These are phyloP conservation scores for Elasticomyces elasticus DNA, from an alignment of 495 filamentous ascomycete species.

Conservation along the genomic window DNA sequence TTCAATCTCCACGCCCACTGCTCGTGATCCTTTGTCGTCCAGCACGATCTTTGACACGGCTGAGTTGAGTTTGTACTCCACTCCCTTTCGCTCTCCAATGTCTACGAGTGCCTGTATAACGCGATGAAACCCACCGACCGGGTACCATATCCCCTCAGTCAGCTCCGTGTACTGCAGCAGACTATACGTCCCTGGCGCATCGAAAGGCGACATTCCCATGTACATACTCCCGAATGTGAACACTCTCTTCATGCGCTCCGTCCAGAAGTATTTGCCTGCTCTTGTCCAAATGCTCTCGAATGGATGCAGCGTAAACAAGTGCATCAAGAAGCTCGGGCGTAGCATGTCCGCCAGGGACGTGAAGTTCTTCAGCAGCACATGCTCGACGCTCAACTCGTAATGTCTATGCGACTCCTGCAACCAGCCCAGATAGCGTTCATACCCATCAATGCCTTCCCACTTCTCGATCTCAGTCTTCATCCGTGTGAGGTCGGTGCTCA, in stretches of 20 bases:
- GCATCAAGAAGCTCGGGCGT: constrained; percentile 40
- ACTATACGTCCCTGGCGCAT: constrained; percentile 61
- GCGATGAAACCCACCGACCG: constrained; percentile 54
- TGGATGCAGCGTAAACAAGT: constrained; percentile 50
- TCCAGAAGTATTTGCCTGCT: constrained; percentile 52
- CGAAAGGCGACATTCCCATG: constrained; percentile 65
- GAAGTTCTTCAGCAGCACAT: constrained; percentile 57
- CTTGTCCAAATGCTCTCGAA: constrained; percentile 54
- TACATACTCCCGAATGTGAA: constrained; percentile 73
- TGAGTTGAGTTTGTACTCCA: constrained; percentile 46
- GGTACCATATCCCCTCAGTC: constrained; percentile 66
- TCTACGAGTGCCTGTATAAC: constrained; percentile 44
- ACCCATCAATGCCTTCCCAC: constrained; percentile 55
- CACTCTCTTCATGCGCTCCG: constrained; percentile 52
- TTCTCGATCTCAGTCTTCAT: constrained; percentile 61
- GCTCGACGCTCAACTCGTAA: constrained; percentile 50
- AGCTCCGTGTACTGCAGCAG: constrained; percentile 64
- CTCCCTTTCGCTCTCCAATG: constrained; percentile 46
- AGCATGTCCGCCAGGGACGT: constrained; percentile 43
- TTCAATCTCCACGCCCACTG: constrained; percentile 45
- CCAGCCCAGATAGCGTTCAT: constrained; percentile 51
- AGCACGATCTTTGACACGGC: constrained; percentile 43
- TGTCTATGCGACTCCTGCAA: constrained; percentile 52
- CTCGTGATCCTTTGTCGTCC: constrained; percentile 34
- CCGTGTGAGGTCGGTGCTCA: constrained; percentile 48